Evolutionary conservation across 2,329 filamentous ascomycete genomes (phyloP), one percentile per base, ranked within the genome.

Genomic region (Rutstroemia sp.): DNA sequence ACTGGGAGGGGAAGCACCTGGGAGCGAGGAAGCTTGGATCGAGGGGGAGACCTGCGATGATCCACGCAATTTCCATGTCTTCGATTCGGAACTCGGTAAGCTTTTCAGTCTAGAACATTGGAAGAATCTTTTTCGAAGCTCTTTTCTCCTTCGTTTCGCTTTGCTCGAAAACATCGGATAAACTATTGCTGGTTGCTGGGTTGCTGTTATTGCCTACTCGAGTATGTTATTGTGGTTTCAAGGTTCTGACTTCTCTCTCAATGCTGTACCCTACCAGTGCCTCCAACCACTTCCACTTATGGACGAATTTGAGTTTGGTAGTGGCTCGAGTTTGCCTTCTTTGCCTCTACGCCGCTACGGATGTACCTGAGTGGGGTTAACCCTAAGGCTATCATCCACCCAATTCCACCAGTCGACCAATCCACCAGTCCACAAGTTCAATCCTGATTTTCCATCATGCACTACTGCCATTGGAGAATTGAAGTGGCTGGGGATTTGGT

Each of bases 321-420:
- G 25, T 8, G 25, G 25, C 8, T 34, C 8, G 30, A 12, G 8
- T 34, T 34, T 34, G 30, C 30, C 30, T 34, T 34, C 30, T 27
- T 27, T 27, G 25, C 25, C 30, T 34, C 30, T 14, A 30, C 27
- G 27, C 2, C 8, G 8, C 16, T 34, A 52, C 39, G 27, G n/a
- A 50, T 38, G 48, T 50, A 50, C 34, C 49, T 51, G 50, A 46
- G 50, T 46, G 39, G 50, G 50, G 27, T 18, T 50, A 45, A 34
- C 30, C 30, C 30, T 34, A 34, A 34, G 30, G 30, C 30, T 14
- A 34, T 27, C 25, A 7, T 27, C 25, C 5, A 27, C 25, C 25
- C 25, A 4, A 27, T 2, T 12, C 30, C 30, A 34, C 30, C 30
- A 34, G 10, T 34, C 30, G 10, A 34, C 30, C 30, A 34, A 9